Conservation (phyloP, 2,329 filamentous ascomycete genomes). For the Clarireedia paspali region DNA sequence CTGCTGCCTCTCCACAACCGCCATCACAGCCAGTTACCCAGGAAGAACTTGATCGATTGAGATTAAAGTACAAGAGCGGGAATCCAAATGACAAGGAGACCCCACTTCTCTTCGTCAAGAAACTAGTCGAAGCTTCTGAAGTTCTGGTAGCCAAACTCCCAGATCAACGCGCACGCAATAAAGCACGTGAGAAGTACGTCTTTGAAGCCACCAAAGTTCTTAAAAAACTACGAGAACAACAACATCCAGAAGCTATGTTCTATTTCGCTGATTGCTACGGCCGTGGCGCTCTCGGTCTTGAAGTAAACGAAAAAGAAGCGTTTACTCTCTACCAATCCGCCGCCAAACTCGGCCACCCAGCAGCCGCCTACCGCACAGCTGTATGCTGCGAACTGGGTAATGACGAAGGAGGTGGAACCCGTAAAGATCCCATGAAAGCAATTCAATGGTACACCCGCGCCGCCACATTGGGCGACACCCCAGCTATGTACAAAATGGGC, state of each 20-base stretch:
- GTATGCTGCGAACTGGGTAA: slow-evolving; percentile 96
- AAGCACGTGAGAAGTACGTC: slow-evolving; percentile 75
- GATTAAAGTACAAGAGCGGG: slow-evolving; percentile 55
- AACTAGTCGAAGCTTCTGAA: slow-evolving; percentile 75
- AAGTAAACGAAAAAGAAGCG: slow-evolving; percentile 82
- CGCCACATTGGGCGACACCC: slow-evolving; percentile 79
- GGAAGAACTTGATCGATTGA: slow-evolving; percentile 69
- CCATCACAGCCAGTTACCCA: slow-evolving; percentile 52
- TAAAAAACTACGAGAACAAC: slow-evolving; percentile 71
- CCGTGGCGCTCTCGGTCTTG: slow-evolving; percentile 68
- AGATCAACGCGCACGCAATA: slow-evolving; percentile 65
- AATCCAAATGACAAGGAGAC: slow-evolving; percentile 66
- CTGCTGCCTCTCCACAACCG: slow-evolving; percentile 5
- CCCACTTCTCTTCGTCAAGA: slow-evolving; percentile 70
- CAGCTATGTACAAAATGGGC: slow-evolving; percentile 97
- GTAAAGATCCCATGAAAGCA: slow-evolving; percentile 83
- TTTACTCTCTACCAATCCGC: slow-evolving; percentile 91
- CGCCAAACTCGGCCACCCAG: slow-evolving; percentile 79
- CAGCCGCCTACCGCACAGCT: slow-evolving; percentile 86
- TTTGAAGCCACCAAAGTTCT: slow-evolving; percentile 83
- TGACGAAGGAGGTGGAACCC: slow-evolving; percentile 88
- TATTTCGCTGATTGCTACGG: slow-evolving; percentile 86
- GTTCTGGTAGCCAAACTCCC: slow-evolving; percentile 58
- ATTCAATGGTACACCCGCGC: slow-evolving; percentile 98
- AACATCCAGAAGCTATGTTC: slow-evolving; percentile 86